Evolutionary conservation across 1,284 basidiomycete species (phyloP).

Genomic region (Marasmius fiardii): DNA sequence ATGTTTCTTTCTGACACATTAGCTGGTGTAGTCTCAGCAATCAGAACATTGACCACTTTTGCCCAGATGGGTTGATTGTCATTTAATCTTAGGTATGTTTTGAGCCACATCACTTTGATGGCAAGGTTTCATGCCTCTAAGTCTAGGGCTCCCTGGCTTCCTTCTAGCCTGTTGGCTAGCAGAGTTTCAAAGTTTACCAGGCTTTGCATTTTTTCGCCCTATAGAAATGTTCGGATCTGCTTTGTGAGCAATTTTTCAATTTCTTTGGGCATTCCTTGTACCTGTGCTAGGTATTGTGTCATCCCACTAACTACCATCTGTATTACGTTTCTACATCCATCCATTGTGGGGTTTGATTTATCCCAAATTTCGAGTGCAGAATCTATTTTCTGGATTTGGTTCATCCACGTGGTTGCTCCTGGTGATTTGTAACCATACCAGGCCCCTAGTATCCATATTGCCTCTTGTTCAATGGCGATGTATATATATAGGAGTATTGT

Average conservation of each 20-base stretch:
- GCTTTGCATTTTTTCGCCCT: slow-evolving; percentile 4
- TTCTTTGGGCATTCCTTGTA: slow-evolving; percentile 19
- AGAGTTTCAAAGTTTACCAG: slow-evolving; percentile 13
- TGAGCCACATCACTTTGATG: slow-evolving; percentile 18
- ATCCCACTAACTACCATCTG: slow-evolving; percentile 14
- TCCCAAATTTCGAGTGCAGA: slow-evolving; percentile 13
- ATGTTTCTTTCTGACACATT: slow-evolving; percentile 3
- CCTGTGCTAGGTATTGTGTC: slow-evolving; percentile 18
- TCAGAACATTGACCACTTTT: slow-evolving; percentile 14
- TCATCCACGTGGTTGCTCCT: slow-evolving; percentile 13
- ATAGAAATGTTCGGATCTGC: slow-evolving; percentile 7
- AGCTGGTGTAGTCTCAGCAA: slow-evolving; percentile 1
- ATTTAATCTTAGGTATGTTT: slow-evolving; percentile 13
- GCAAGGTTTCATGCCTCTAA: slow-evolving; percentile 22
- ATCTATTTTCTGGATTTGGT: slow-evolving; percentile 15
- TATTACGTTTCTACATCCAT: slow-evolving; percentile 15
- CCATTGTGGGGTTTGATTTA: slow-evolving; percentile 14
- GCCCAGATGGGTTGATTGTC: slow-evolving; percentile 17
- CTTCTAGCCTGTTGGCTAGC: neutral
- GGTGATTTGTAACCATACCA: slow-evolving; percentile 18
- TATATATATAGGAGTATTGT: slow-evolving; percentile 11
- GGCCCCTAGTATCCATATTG: slow-evolving; percentile 18
- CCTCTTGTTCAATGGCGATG: slow-evolving; percentile 15
- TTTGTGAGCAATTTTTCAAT: neutral
- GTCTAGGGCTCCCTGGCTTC: slow-evolving; percentile 18